A percentile compares a stretch with the other conserved stretches of the same genome.
Evolutionary conservation across 139 green algal genomes (phyloP).

Genomic region (Coccomyxa sp.): DNA sequence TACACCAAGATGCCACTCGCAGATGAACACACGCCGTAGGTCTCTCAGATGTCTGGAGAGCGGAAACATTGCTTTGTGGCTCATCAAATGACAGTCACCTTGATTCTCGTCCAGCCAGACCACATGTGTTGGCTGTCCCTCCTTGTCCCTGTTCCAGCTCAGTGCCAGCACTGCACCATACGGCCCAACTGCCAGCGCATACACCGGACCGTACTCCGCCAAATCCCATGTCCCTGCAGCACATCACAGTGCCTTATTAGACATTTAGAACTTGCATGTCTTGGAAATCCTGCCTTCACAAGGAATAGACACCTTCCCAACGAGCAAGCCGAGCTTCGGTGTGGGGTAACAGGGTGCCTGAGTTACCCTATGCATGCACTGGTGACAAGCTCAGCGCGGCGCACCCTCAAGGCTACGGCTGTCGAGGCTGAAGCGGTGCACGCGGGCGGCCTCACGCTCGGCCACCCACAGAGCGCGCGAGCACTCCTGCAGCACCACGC

Average conservation of each 20-base stretch:
- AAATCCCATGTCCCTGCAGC: slow-evolving; percentile 26
- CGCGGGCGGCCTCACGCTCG: slow-evolving; percentile 43
- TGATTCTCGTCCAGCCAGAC: not conserved
- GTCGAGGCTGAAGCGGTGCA: slow-evolving; percentile 30
- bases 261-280: not conserved
- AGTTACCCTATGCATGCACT: no score
- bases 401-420: slow-evolving; percentile 2
- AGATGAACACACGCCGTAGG: no score
- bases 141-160: slow-evolving; percentile 37
- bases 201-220: slow-evolving; percentile 41
- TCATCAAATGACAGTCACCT: not conserved
- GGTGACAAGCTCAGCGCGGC: no score
- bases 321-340: no score
- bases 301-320: no score
- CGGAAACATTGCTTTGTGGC: no score
- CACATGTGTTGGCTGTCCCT: not conserved
- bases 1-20: no score
- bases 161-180: slow-evolving; percentile 66
- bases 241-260: not conserved
- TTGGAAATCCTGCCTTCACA: no score
- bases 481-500: slow-evolving; percentile 76
- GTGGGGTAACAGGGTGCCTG: no score
- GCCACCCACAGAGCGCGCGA: slow-evolving; percentile 50
- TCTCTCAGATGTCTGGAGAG: no score
- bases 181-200: slow-evolving; percentile 53